phyloP scores from a whole-genome alignment of 2,329 filamentous ascomycete genomes.

The Fusarium sp. region DNA sequence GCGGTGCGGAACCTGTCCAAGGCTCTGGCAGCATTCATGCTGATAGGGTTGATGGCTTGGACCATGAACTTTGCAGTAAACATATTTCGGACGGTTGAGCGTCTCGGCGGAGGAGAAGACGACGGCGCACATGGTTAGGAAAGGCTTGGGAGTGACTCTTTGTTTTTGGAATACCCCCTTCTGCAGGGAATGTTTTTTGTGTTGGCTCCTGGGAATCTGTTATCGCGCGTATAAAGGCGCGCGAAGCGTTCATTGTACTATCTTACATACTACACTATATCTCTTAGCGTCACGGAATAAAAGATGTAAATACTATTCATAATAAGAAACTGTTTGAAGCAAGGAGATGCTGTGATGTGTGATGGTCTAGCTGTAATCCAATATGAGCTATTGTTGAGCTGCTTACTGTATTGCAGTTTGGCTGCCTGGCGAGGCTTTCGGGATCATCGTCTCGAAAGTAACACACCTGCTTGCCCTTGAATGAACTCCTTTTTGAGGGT shows the following conservation, averaged over 20 bases:
- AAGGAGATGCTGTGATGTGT: not conserved
- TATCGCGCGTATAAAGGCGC: constrained; percentile 25
- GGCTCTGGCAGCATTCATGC: constrained; percentile 80
- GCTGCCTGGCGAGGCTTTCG: not conserved
- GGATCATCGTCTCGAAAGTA: not conserved
- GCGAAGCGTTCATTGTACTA: constrained; percentile 30
- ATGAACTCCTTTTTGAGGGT: not conserved
- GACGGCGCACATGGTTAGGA: constrained; percentile 41
- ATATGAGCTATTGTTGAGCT: not conserved
- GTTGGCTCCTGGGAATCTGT: constrained; percentile 4
- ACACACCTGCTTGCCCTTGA: not conserved
- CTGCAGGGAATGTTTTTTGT: constrained; percentile 30
- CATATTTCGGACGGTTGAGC: constrained; percentile 76
- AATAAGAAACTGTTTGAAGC: not conserved
- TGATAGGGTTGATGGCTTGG: constrained; percentile 90
- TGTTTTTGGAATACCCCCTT: constrained; percentile 34
- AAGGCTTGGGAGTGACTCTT: not conserved
- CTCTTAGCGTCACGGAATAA: constrained; percentile 8
- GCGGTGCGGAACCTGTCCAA: constrained; percentile 67
- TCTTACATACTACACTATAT: constrained; percentile 9
- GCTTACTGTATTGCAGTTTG: not conserved
- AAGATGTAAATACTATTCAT: not conserved
- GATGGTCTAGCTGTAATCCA: not conserved
- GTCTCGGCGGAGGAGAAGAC: constrained; percentile 67
- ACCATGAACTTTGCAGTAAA: constrained; percentile 89